Evolutionary conservation across 2,329 filamentous ascomycete genomes (phyloP).

Genomic region (Beauveria sp.): DNA sequence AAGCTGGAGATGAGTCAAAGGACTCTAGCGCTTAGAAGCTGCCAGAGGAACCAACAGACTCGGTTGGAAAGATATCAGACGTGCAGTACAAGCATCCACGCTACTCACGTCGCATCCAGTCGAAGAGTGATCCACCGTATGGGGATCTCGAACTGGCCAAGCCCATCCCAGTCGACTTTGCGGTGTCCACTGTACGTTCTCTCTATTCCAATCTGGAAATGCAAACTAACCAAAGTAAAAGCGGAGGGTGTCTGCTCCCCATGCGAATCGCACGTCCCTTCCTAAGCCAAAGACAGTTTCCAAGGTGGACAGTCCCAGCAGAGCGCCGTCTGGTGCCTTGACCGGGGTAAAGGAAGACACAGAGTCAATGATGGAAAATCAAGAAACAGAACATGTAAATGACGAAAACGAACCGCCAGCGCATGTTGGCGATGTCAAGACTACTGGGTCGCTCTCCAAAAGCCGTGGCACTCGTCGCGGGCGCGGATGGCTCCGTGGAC

Average conservation of each 20-base stretch:
- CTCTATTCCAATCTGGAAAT: neutral
- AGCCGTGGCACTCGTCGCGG: slow-evolving; percentile 5
- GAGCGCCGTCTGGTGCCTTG: neutral
- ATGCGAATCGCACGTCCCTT: neutral
- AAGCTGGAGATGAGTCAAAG: neutral
- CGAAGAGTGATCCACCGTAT: slow-evolving; percentile 37
- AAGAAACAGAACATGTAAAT: neutral
- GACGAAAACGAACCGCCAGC: slow-evolving; percentile 9
- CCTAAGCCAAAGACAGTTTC: neutral
- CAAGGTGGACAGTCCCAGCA: neutral
- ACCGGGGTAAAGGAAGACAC: neutral
- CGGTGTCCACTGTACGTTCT: slow-evolving; percentile 1
- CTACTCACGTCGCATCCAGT: slow-evolving; percentile 39
- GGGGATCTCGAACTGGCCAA: slow-evolving; percentile 15
- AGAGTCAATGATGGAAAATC: neutral
- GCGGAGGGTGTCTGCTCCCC: slow-evolving; percentile 8
- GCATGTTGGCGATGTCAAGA: neutral
- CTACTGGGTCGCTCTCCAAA: neutral
- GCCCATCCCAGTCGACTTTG: neutral
- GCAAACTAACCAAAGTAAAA: neutral
- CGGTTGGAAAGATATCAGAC: slow-evolving; percentile 13
- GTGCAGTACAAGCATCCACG: slow-evolving; percentile 25
- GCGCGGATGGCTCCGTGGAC: slow-evolving; percentile 9
- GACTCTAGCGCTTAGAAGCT: slow-evolving; percentile 16
- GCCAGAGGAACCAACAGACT: slow-evolving; percentile 15